A percentile compares a stretch with the other conserved stretches of the same genome.
Conservation (phyloP, 495 filamentous ascomycete genomes). For the Achaetomiella virescens region DNA sequence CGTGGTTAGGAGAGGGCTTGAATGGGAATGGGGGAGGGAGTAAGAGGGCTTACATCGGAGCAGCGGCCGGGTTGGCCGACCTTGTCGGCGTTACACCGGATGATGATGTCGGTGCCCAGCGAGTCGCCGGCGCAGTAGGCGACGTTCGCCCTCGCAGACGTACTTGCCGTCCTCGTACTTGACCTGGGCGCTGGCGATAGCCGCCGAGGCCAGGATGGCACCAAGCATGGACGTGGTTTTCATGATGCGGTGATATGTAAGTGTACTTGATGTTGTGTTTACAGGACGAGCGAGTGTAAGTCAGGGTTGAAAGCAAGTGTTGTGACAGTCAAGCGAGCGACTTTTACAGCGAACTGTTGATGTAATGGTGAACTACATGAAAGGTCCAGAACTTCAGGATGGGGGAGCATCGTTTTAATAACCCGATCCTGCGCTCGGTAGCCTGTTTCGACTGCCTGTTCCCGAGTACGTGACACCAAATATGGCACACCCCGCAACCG, state of each 20-base stretch:
- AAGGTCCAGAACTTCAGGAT: background rate
- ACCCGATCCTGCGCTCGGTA: background rate
- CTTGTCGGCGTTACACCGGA: conserved; percentile 25
- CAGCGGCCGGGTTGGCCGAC: conserved; percentile 20
- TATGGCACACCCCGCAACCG: background rate
- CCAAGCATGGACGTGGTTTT: conserved; percentile 25
- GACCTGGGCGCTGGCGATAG: conserved; percentile 25
- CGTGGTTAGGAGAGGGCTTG: background rate
- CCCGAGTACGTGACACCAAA: background rate
- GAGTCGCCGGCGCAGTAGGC: conserved; percentile 28
- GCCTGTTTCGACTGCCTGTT: conserved; percentile 1
- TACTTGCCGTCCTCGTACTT: conserved; percentile 12
- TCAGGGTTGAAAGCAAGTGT: background rate
- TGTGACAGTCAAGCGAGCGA: background rate
- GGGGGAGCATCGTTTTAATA: conserved; percentile 2
- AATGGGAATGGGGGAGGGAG: background rate
- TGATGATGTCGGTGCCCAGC: conserved; percentile 30
- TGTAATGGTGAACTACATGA: background rate
- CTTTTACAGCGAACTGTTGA: background rate
- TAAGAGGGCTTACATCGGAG: conserved; percentile 19
- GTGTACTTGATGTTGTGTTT: background rate
- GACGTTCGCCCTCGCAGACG: conserved; percentile 21
- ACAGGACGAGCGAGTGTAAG: background rate
- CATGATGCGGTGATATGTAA: conserved; percentile 17
- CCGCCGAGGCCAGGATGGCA: conserved; percentile 21